Evolutionary conservation across 2,329 filamentous ascomycete species (phyloP).

Genomic region (Aureobasidium sp.): DNA sequence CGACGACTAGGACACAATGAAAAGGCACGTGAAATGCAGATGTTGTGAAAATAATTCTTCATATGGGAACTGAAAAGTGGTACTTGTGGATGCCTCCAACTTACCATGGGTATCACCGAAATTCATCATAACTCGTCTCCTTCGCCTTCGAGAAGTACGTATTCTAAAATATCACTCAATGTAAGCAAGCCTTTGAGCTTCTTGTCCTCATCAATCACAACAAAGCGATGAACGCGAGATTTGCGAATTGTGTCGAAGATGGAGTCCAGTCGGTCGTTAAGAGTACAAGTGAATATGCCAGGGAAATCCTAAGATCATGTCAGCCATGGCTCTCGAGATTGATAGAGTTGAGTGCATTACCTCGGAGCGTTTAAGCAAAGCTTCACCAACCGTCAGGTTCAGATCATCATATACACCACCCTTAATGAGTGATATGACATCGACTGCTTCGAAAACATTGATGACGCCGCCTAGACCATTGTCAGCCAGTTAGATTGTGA

Average conservation of each 20-base stretch:
- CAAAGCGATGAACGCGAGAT: constrained; percentile 84
- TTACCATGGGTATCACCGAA: constrained; percentile 13
- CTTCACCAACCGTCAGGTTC: constrained; percentile 77
- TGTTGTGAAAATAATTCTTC: neutral
- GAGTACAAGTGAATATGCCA: constrained; percentile 91
- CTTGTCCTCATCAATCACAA: constrained; percentile 86
- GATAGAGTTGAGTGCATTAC: constrained; percentile 34
- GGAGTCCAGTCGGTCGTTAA: constrained; percentile 85
- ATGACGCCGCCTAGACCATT: constrained; percentile 56
- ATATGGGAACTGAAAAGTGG: constrained; percentile 4
- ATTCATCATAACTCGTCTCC: constrained; percentile 16
- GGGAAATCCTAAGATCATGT: constrained; percentile 65
- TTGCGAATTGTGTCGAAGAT: constrained; percentile 96
- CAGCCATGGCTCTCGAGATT: constrained; percentile 13
- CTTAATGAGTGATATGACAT: constrained; percentile 94
- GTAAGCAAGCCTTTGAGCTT: constrained; percentile 84
- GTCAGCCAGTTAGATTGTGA: constrained; percentile 1
- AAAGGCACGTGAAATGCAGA: neutral
- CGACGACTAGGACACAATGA: neutral
- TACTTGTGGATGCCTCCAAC: constrained; percentile 10
- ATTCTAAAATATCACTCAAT: constrained; percentile 91
- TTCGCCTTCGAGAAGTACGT: constrained; percentile 70
- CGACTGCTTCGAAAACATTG: constrained; percentile 96
- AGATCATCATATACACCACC: constrained; percentile 89
- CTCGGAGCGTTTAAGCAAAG: constrained; percentile 75